Evolutionary conservation across 257 asterid genomes (phyloP).

Genomic region (Nicotiana knightiana): DNA sequence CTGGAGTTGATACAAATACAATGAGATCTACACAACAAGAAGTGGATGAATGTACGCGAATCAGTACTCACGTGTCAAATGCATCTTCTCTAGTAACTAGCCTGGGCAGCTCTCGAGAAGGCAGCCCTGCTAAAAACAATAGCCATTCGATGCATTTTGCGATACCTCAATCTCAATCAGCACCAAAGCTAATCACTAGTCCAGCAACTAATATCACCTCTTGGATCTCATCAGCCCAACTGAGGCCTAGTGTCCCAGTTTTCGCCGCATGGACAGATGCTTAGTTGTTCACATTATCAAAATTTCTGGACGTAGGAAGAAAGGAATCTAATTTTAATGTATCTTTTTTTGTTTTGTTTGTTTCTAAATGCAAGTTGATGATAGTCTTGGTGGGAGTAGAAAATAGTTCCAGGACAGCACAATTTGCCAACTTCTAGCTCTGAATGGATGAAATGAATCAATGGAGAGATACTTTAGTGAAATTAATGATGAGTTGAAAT

Average conservation of each 20-base stretch:
- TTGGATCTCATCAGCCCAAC: constrained; percentile 56
- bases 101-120: constrained; percentile 57
- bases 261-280: constrained; percentile 92
- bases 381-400: not conserved
- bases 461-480: constrained; percentile 19
- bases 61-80: constrained; percentile 29
- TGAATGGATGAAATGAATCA: constrained; percentile 16
- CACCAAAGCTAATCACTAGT: constrained; percentile 32
- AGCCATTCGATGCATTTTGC: constrained; percentile 26
- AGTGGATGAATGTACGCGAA: constrained; percentile 22
- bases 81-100: constrained; percentile 50
- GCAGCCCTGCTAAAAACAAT: constrained; percentile 47
- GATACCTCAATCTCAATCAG: constrained; percentile 33
- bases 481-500: constrained; percentile 25
- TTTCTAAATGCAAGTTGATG: not conserved
- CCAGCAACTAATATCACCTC: constrained; percentile 25
- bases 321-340: not conserved
- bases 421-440: constrained; percentile 13
- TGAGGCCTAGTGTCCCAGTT: constrained; percentile 70
- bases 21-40: constrained; percentile 18
- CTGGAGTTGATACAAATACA: constrained; percentile 24
- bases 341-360: not conserved
- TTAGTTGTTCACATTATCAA: constrained; percentile 20
- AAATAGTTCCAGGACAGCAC: not conserved
- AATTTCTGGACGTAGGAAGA: not conserved